Evolutionary conservation across 2,329 filamentous ascomycete species (phyloP).

Genomic region (Huntiella savannae): DNA sequence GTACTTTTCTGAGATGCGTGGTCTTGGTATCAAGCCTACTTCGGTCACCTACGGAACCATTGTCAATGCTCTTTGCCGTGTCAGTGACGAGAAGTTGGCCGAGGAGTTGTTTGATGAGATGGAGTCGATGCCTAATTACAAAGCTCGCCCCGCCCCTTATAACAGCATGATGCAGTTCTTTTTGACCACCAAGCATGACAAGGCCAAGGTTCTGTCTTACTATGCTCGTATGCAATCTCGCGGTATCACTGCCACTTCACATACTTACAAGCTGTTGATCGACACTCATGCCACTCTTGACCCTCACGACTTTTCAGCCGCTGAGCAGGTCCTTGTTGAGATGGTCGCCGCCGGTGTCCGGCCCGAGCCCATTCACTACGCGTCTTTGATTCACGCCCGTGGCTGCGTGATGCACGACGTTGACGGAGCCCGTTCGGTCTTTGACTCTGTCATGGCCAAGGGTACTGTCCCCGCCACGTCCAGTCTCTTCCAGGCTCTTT

Average conservation of each 20-base stretch:
- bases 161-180: slow-evolving; percentile 99
- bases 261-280: slow-evolving; percentile 94
- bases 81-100: slow-evolving; percentile 93
- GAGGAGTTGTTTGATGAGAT: slow-evolving; percentile 98
- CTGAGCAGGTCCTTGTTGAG: slow-evolving; percentile 61
- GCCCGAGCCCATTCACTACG: slow-evolving; percentile 87
- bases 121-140: slow-evolving; percentile 98
- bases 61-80: slow-evolving; percentile 90
- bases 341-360: slow-evolving; percentile 57
- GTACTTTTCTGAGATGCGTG: slow-evolving; percentile 96
- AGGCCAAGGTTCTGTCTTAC: slow-evolving; percentile 80
- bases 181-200: slow-evolving; percentile 90
- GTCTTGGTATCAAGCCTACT: slow-evolving; percentile 78
- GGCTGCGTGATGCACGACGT: slow-evolving; percentile 90
- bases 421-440: slow-evolving; percentile 60
- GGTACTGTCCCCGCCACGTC: slow-evolving; percentile 51
- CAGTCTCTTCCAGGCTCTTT: slow-evolving; percentile 88
- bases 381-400: slow-evolving; percentile 85
- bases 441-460: slow-evolving; percentile 60
- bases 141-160: slow-evolving; percentile 88
- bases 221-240: slow-evolving; percentile 84
- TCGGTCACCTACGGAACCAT: slow-evolving; percentile 97
- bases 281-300: slow-evolving; percentile 90
- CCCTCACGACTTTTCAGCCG: slow-evolving; percentile 71
- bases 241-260: slow-evolving; percentile 75